phyloP scores from a whole-genome alignment of 352 stramenopile species.

The Plasmopara viticola region DNA sequence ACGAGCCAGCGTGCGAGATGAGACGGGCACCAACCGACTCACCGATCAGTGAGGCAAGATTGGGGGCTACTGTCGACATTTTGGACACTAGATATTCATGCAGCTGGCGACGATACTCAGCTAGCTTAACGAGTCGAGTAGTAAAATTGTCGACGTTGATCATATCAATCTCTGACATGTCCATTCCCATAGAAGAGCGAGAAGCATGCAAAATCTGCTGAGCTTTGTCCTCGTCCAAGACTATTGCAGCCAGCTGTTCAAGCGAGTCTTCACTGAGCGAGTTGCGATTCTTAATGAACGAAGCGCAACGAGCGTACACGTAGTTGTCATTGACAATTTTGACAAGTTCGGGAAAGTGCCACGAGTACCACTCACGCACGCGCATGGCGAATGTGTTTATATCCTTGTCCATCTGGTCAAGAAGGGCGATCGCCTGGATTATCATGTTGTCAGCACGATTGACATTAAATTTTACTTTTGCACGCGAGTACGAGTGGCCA shows the following conservation, averaged over 20 bases:
- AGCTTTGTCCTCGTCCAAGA: slow-evolving; percentile 96
- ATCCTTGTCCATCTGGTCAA: slow-evolving; percentile 99
- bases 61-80: slow-evolving; percentile 98
- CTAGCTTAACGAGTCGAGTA: slow-evolving; percentile 96
- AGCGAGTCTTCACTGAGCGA: slow-evolving; percentile 77
- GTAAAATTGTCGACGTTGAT: slow-evolving; percentile 99
- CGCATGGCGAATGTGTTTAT: slow-evolving; percentile 99
- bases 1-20: slow-evolving; percentile 99
- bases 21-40: slow-evolving; percentile 98
- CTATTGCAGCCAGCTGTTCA: slow-evolving; percentile 87
- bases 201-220: slow-evolving; percentile 93
- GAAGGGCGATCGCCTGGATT: slow-evolving; percentile 98
- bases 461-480: slow-evolving; percentile 99
- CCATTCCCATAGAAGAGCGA: slow-evolving; percentile 98
- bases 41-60: slow-evolving; percentile 97
- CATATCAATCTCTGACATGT: slow-evolving; percentile 99
- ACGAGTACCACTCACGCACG: slow-evolving; percentile 99
- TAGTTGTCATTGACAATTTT: slow-evolving; percentile 99
- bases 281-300: slow-evolving; percentile 94
- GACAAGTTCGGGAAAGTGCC: slow-evolving; percentile 99
- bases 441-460: slow-evolving; percentile 99
- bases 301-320: slow-evolving; percentile 95
- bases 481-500: slow-evolving; percentile 98
- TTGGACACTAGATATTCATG: slow-evolving; percentile 94
- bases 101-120: slow-evolving; percentile 96